Evolutionary conservation across 164 flowering plant species (phyloP).

Genomic region (Taxillus chinensis): DNA sequence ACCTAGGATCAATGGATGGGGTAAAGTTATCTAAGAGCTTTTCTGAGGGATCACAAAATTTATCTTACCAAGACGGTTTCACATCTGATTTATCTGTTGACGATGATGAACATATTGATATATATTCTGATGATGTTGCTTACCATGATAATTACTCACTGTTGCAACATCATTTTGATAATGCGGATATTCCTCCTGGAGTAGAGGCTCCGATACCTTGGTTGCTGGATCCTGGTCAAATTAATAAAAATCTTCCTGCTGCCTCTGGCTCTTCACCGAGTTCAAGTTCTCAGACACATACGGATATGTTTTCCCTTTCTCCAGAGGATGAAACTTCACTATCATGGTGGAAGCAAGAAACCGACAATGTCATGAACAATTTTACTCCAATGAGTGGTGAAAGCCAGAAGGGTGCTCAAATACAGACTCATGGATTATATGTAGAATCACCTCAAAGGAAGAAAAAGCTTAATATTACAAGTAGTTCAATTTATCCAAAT

Average conservation of each 20-base stretch:
- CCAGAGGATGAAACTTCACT: neutral
- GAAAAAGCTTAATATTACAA: slow-evolving; percentile 5
- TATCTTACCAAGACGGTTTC: slow-evolving; percentile 12
- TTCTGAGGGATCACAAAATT: slow-evolving; percentile 3
- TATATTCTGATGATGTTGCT: slow-evolving; percentile 16
- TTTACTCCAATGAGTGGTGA: neutral
- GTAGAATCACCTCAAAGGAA: slow-evolving; percentile 8
- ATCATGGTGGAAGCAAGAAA: neutral
- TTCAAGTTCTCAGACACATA: neutral
- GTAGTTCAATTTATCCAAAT: neutral
- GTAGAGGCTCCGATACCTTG: slow-evolving; percentile 39
- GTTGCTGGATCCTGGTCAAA: slow-evolving; percentile 11
- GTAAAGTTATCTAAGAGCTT: slow-evolving; percentile 7
- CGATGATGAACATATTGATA: slow-evolving; percentile 15
- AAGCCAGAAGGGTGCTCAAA: slow-evolving; percentile 1
- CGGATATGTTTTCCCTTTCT: neutral
- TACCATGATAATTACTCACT: slow-evolving; percentile 22
- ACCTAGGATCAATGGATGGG: slow-evolving; percentile 10
- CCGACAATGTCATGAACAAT: neutral
- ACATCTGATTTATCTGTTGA: slow-evolving; percentile 11
- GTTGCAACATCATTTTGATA: slow-evolving; percentile 34
- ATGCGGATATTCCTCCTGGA: slow-evolving; percentile 38
- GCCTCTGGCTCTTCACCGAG: slow-evolving; percentile 7
- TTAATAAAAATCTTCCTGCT: slow-evolving; percentile 6
- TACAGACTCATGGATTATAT: slow-evolving; percentile 3